Evolutionary conservation across 495 filamentous ascomycete species (phyloP).

Genomic region (Platismatia glauca): DNA sequence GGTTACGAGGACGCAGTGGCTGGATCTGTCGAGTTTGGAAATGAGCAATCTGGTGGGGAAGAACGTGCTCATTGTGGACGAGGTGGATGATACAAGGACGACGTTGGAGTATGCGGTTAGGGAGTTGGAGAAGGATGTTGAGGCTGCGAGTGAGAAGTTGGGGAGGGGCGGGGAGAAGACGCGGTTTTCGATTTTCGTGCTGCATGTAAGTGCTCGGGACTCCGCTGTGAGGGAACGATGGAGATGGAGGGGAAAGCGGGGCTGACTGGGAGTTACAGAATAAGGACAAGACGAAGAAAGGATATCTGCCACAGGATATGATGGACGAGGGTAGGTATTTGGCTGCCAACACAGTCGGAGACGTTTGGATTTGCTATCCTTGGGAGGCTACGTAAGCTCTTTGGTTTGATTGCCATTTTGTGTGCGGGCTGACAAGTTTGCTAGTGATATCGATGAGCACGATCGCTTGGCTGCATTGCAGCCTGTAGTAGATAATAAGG

Average conservation of each 20-base stretch:
- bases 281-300: conserved; percentile 95
- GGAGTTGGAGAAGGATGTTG: conserved; percentile 95
- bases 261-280: conserved; percentile 48
- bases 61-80: conserved; percentile 95
- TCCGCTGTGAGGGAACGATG: not conserved
- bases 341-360: conserved; percentile 75
- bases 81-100: conserved; percentile 96
- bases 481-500: not conserved
- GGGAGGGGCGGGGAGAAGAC: conserved; percentile 65
- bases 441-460: conserved; percentile 1
- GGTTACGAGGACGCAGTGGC: conserved; percentile 96
- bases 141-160: conserved; percentile 61
- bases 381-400: conserved; percentile 78
- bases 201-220: conserved; percentile 60
- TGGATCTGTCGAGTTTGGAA: conserved; percentile 79
- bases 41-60: conserved; percentile 93
- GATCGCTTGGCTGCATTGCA: not conserved
- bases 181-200: conserved; percentile 83
- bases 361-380: conserved; percentile 99
- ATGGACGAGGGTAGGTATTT: conserved; percentile 66
- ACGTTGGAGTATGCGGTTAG: conserved; percentile 94
- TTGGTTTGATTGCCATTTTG: not conserved
- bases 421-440: not conserved
- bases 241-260: not conserved
- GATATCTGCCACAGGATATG: conserved; percentile 71